Evolutionary conservation across 768 basidiomycete species (phyloP), one percentile per base, ranked within the genome.

Genomic region (Butyriboletus loyo): DNA sequence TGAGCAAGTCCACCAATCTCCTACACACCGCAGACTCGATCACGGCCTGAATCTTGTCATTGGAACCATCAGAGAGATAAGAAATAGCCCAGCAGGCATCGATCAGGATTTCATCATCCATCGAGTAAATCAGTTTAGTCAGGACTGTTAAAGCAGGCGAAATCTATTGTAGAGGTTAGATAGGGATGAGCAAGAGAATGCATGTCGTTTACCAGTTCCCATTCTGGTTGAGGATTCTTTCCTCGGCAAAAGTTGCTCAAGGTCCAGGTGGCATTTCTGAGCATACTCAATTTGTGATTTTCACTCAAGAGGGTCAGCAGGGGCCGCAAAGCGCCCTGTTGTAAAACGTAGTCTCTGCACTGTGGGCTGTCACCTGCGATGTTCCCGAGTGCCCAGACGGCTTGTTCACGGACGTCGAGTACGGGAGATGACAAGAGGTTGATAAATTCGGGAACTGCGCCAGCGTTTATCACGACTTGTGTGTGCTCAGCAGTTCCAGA

Each of bases 81-180:
- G 95, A 98, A 71, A 99, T 96, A 25, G 97, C 97, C 97, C 97
- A 99, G 79, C 97, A 99, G 14, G 97, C 97, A 70, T 99, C 97
- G 66, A 99, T 99, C 64, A 99, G 76, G 61, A 98, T 98, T 73
- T 99, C 97, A 65, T 98, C 97, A 68, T 99, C 97, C 64, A 98
- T 81, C 28, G 96, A 98, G 75, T 98, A 98, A 72, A 99, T 98
- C 63, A 99, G 75, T 73, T 99, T 99, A 49, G 95, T 97, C 58
- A 99, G 78, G 51, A 97, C 91, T n/a, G 91, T 89, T 49, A 99
- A 77, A 38, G 97, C 96, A 19, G 97, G 97, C 8, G 93, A 92
- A 66, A 99, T 98, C 96, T 98, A 58, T 53, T 15, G 34, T 52
- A 42, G n/a, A 36, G 21, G 58, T 62, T 50, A 61, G 55, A 34